These are phyloP conservation scores for Cyberlindnera mississippiensis DNA, from an alignment of 805 yeast species.

Conservation along the genomic window DNA sequence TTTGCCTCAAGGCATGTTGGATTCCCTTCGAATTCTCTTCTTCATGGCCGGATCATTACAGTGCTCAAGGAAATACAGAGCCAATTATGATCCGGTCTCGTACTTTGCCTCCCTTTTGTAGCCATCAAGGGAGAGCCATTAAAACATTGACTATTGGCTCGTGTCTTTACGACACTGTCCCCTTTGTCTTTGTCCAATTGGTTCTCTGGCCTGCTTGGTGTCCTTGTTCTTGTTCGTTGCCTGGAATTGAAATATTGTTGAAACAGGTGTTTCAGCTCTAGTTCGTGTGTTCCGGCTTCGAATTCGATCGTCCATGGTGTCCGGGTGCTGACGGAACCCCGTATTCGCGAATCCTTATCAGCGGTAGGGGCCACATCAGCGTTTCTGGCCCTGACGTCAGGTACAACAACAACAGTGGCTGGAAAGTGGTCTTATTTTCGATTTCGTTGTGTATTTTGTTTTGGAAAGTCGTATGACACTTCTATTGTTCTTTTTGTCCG, in stretches of 20 bases:
- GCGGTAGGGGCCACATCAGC: too few relatives aligned
- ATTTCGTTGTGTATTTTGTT: too few relatives aligned
- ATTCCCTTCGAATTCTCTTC: neutral
- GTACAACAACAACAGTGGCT: too few relatives aligned
- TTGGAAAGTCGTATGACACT: too few relatives aligned
- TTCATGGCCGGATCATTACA: conserved; percentile 16
- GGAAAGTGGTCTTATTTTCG: too few relatives aligned
- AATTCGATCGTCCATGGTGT: too few relatives aligned
- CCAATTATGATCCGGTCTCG: conserved; percentile 17
- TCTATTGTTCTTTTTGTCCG: too few relatives aligned
- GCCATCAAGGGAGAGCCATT: conserved; percentile 1
- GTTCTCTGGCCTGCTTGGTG: neutral
- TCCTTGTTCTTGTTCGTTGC: too few relatives aligned
- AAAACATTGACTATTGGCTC: neutral
- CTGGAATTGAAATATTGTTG: neutral
- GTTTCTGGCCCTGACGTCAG: too few relatives aligned
- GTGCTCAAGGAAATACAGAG: conserved; percentile 21
- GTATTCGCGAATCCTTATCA: too few relatives aligned
- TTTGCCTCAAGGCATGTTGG: conserved; percentile 4
- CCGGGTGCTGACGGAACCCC: too few relatives aligned
- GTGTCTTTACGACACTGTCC: neutral
- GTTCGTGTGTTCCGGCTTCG: too few relatives aligned
- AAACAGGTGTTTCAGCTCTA: neutral
- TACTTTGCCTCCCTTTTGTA: conserved; percentile 5
- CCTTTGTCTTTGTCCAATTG: neutral